A percentile compares a stretch with the other conserved stretches of the same genome.
These are phyloP conservation scores for Emericellopsis terricola DNA, from an alignment of 495 filamentous ascomycete species.

Conservation along the genomic window DNA sequence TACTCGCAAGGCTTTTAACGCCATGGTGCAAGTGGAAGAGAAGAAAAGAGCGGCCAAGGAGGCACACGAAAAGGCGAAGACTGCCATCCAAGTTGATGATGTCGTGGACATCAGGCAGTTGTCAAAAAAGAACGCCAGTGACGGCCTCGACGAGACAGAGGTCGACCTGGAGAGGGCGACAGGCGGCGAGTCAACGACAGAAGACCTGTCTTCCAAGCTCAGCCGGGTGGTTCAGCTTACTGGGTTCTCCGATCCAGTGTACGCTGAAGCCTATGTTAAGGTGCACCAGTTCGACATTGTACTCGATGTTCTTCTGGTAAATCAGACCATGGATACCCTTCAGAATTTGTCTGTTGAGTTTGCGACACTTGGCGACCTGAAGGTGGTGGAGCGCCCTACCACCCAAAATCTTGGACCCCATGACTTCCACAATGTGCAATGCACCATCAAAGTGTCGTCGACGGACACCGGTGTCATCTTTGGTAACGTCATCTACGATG, in stretches of 20 bases:
- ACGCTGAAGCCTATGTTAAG: constrained; percentile 95
- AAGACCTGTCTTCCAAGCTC: constrained; percentile 82
- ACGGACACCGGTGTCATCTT: constrained; percentile 99
- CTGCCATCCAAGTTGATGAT: constrained; percentile 88
- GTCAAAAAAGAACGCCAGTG: constrained; percentile 73
- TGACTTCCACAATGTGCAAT: constrained; percentile 94
- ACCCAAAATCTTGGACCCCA: constrained; percentile 90
- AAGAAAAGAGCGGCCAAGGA: constrained; percentile 89
- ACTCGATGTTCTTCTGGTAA: constrained; percentile 89
- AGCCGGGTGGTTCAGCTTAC: constrained; percentile 94
- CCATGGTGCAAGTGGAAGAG: constrained; percentile 97
- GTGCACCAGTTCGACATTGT: constrained; percentile 99
- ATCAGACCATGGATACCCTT: constrained; percentile 91
- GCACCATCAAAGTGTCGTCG: constrained; percentile 97
- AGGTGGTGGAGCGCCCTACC: constrained; percentile 91
- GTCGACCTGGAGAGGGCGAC: constrained; percentile 87
- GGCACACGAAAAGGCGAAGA: constrained; percentile 81
- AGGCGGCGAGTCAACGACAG: constrained; percentile 63
- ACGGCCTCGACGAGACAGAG: constrained; percentile 73
- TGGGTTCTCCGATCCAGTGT: constrained; percentile 96
- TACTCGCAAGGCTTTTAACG: constrained; percentile 86
- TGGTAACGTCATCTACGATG: constrained; percentile 97
- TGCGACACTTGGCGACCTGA: constrained; percentile 90
- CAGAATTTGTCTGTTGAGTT: constrained; percentile 98
- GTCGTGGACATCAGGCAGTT: constrained; percentile 83